Conservation (phyloP, 495 filamentous ascomycete genomes). For the Tuber brumale region DNA sequence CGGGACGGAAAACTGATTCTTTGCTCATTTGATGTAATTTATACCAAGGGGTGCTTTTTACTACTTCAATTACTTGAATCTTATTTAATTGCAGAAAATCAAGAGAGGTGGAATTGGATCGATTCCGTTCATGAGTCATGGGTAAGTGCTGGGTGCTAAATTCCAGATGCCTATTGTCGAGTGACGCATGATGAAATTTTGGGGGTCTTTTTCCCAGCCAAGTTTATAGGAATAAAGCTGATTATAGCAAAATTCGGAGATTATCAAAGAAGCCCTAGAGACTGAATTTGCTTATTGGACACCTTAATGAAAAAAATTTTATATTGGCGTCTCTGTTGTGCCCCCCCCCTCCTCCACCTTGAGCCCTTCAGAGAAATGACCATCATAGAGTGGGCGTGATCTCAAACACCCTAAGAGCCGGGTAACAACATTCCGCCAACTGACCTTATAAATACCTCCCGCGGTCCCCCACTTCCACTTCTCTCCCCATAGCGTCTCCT, state of each 20-base stretch:
- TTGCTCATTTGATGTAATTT: conserved; percentile 3
- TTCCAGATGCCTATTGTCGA: neutral
- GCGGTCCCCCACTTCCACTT: conserved; percentile 29
- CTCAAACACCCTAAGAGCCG: neutral
- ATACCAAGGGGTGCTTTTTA: neutral
- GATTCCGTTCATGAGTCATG: neutral
- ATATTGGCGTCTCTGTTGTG: neutral
- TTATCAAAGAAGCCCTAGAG: neutral
- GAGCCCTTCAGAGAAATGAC: neutral
- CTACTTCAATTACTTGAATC: neutral
- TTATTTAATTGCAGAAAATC: neutral
- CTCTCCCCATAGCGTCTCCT: conserved; percentile 70
- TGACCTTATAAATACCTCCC: conserved; percentile 18
- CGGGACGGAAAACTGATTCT: neutral
- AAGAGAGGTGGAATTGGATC: neutral
- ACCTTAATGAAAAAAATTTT: neutral
- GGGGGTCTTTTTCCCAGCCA: neutral
- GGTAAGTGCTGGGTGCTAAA: neutral
- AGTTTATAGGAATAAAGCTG: neutral
- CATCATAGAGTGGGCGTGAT: conserved; percentile 1
- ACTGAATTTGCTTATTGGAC: neutral
- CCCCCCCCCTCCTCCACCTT: neutral
- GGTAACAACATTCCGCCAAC: neutral
- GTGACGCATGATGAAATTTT: neutral
- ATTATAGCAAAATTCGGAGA: neutral